Base-by-base conservation (phyloP, 768 basidiomycete genomes). In the Mycena capillaripes region DNA sequence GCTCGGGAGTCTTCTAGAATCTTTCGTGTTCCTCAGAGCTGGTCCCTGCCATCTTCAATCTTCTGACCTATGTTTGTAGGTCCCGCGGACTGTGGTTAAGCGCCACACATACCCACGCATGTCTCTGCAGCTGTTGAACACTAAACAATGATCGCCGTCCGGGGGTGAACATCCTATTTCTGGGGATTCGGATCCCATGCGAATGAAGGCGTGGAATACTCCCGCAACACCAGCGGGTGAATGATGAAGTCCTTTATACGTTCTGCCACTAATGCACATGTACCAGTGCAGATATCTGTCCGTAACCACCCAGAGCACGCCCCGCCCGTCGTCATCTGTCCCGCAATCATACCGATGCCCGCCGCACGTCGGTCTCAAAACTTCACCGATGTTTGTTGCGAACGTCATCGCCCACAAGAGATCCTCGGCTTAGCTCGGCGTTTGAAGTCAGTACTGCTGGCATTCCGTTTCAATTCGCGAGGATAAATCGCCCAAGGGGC, bases 351-450 rank as follows among this genome's bases (percentile, higher is more conserved):
- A 21, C 59, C 25, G 36, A 58, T 61, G 27, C 4, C 19, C 6
- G 44, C 34, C 32, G n/a, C 17, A 25, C 32, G 1, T 63, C 61
- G 61, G 61, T 30, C 21, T 7, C 8, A 9, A 63, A 38, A 63
- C 34, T 52, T 36, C 48, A 52, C 61, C 61, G 61, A 63, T 63
- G 61, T 63, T 63, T 63, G n/a, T 58, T 58, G 23, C 21, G 19
- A 36, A 58, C 56, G 56, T 36, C 56, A 58, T 58, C 21, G 30
- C 30, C 6, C 3, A 29, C 11, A 27, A 61, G n/a, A 63, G 61
- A 63, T 63, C 61, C 61, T 50, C 61, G 61, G 61, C 57, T 11
- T n/a, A 25, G 3, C 7, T 61, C 30, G 21, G 34, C 32, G 11
- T 14, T n/a, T n/a, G n/a, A 36, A 9, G 32, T 55, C 6, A 8